phyloP scores from a whole-genome alignment of 108 stramenopile species.

The Discostella pseudostelligera region DNA sequence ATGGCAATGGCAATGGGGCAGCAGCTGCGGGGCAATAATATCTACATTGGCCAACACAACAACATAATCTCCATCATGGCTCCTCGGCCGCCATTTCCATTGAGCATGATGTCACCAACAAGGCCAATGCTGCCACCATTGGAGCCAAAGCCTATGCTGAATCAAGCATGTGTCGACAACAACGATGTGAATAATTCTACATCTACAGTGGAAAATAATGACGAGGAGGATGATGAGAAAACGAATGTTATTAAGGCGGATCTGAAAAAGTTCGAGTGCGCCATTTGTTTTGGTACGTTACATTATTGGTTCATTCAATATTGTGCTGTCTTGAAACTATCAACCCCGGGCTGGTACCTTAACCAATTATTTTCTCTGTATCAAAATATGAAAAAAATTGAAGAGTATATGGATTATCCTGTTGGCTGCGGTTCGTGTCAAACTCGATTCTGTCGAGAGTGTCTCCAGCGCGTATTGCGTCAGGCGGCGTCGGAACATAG shows the following conservation, averaged over 20 bases:
- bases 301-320: background rate
- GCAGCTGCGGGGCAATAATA: too few relatives aligned
- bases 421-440: constrained; percentile 50
- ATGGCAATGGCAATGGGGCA: too few relatives aligned
- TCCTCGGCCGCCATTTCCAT: too few relatives aligned
- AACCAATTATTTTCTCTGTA: background rate
- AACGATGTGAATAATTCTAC: background rate
- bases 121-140: constrained; percentile 5
- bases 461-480: constrained; percentile 23
- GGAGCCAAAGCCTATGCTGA: constrained; percentile 12
- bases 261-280: constrained; percentile 40
- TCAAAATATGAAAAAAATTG: background rate
- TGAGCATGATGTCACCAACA: background rate
- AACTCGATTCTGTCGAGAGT: constrained; percentile 33
- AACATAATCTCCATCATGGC: too few relatives aligned
- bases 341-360: too few relatives aligned
- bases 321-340: background rate
- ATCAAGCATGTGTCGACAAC: background rate
- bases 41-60: too few relatives aligned
- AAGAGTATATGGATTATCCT: constrained; percentile 41
- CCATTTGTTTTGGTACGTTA: constrained; percentile 34
- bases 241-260: background rate
- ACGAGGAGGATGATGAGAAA: background rate
- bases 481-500: constrained; percentile 3
- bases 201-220: background rate